Evolutionary conservation across 129 eudicot species (phyloP).

Genomic region (Scalesia atractyloides): DNA sequence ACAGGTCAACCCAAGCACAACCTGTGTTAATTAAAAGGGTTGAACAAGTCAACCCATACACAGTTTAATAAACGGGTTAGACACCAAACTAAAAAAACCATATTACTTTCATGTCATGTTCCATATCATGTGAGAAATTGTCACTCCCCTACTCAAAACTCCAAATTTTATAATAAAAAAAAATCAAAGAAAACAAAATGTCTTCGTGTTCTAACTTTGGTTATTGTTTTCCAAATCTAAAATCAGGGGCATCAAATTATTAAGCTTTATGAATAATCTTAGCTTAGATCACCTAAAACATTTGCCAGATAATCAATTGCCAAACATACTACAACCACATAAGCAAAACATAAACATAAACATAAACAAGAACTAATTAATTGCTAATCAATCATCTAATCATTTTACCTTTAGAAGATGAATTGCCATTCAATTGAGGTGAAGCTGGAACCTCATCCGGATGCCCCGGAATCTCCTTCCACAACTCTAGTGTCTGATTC

Average conservation of each 20-base stretch:
- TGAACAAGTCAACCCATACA: no score
- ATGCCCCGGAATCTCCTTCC: slow-evolving; percentile 58
- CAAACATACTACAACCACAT: slow-evolving; percentile 7
- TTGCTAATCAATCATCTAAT: neutral
- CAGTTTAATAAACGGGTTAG: no score
- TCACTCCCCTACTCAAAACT: no score
- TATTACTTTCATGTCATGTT: no score
- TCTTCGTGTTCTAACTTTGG: slow-evolving; percentile 19
- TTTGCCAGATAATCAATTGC: slow-evolving; percentile 27
- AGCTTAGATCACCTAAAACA: slow-evolving; percentile 25
- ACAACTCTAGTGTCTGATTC: slow-evolving; percentile 68
- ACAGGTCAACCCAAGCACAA: no score
- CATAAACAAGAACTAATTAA: slow-evolving; percentile 2
- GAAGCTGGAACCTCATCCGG: slow-evolving; percentile 38
- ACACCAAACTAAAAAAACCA: no score
- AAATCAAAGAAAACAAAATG: no score
- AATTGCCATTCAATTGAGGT: slow-evolving; percentile 37
- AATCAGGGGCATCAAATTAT: neutral
- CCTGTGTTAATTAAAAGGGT: no score
- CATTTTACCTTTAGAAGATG: slow-evolving; percentile 54
- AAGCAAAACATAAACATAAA: slow-evolving; percentile 13
- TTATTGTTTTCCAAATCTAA: neutral
- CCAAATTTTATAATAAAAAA: no score
- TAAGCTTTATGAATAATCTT: slow-evolving; percentile 22
- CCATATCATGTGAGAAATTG: no score